Evolutionary conservation across 2,329 filamentous ascomycete genomes (phyloP).

Genomic region (Calonectria hawksworthii): DNA sequence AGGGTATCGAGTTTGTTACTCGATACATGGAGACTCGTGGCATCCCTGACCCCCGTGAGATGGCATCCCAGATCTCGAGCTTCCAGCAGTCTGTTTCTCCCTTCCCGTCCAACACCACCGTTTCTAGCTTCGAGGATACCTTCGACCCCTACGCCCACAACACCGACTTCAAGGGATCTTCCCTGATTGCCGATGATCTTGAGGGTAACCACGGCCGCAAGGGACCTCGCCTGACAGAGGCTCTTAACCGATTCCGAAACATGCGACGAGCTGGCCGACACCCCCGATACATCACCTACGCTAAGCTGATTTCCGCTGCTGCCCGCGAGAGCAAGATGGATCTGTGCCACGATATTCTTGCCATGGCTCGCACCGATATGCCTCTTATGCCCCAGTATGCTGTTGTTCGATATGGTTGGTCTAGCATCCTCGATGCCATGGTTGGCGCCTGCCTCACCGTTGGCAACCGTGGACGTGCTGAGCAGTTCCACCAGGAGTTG

Average conservation of each 20-base stretch:
- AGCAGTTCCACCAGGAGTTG: slow-evolving; percentile 91
- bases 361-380: slow-evolving; percentile 90
- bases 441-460: slow-evolving; percentile 90
- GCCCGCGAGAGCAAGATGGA: slow-evolving; percentile 87
- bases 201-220: slow-evolving; percentile 84
- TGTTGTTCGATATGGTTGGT: slow-evolving; percentile 94
- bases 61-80: slow-evolving; percentile 61
- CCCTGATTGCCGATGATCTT: slow-evolving; percentile 89
- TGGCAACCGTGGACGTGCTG: slow-evolving; percentile 84
- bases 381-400: slow-evolving; percentile 87
- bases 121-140: slow-evolving; percentile 80
- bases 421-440: slow-evolving; percentile 96
- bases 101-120: slow-evolving; percentile 67
- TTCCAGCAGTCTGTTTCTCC: slow-evolving; percentile 65
- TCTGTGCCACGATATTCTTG: slow-evolving; percentile 87
- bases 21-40: slow-evolving; percentile 70
- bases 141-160: slow-evolving; percentile 92
- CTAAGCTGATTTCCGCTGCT: slow-evolving; percentile 92
- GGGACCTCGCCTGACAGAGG: slow-evolving; percentile 82
- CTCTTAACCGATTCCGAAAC: slow-evolving; percentile 87
- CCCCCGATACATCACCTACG: slow-evolving; percentile 95
- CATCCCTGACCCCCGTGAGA: slow-evolving; percentile 68
- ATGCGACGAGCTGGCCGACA: slow-evolving; percentile 93
- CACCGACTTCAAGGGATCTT: slow-evolving; percentile 94
- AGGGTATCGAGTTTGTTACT: slow-evolving; percentile 80